Base-by-base conservation (phyloP, 345 rosid genomes). In the Populus simonii region DNA sequence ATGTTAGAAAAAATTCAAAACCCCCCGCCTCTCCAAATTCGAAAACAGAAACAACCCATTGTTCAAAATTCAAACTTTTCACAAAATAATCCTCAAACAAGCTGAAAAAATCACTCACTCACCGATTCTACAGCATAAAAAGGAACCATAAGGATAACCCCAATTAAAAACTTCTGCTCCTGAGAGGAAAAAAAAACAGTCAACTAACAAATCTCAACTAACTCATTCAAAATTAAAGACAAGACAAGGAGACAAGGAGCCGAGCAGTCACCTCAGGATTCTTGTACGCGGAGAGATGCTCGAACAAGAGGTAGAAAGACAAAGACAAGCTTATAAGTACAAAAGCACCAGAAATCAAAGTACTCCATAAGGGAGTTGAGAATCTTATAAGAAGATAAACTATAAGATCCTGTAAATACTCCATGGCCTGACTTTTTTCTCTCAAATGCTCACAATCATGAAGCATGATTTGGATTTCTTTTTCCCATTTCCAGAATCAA, bases 121-220 rank as follows among this genome's bases (percentile, higher is more conserved):
- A 94, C 99, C 2, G 99, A 96, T 83, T 94, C 99, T 31, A 96
- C 70, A 0, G 94, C 89, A 78, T 94, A 96, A 90, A 93, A 93
- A 65, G 99, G 99, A 84, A 96, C 99, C 99, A 96, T 94, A 70
- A 96, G 86, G 83, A 94, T 91, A 85, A 96, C 98, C 67, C 99
- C 99, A 23, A 96, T 94, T 84, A 94, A 85, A 88, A 96, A 94
- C 84, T 88, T 96, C 82, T 96, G 99, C 79, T 96, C 99, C 99
- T 96, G 93, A 39, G 35, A 71, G n/a, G 70, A 76, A n/a, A 59
- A 53, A 9, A 23, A 49, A 65, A 6, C 12, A 73, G 29, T 81
- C 74, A 72, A 66, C 10, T 3, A 74, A 39, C 3, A 41, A 20
- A 25, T 6, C 7, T 62, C 9, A 29, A 22, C 35, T 43, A 73